phyloP scores from a whole-genome alignment of 148 eudicot species.

The Pharnaceum exiguum region DNA sequence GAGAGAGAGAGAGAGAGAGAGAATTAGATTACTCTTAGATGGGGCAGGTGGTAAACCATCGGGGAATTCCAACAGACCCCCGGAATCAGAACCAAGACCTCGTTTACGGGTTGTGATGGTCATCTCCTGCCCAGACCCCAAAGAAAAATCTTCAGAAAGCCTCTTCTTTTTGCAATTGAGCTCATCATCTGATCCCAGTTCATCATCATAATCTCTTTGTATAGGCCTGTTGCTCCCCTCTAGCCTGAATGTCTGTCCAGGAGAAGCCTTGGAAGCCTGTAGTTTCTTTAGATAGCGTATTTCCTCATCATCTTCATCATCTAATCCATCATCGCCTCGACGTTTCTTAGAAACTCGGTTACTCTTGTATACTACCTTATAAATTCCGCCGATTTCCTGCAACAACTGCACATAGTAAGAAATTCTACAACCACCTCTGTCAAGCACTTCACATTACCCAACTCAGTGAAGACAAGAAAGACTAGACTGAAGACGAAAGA shows the following conservation, averaged over 20 bases:
- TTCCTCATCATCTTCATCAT: conserved; percentile 62
- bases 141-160: conserved; percentile 11
- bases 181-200: conserved; percentile 34
- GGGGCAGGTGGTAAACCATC: conserved; percentile 46
- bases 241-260: conserved; percentile 19
- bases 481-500: neutral
- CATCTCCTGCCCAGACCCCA: conserved; percentile 31
- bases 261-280: conserved; percentile 32
- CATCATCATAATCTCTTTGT: conserved; percentile 31
- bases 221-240: conserved; percentile 20
- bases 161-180: conserved; percentile 26
- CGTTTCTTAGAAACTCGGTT: conserved; percentile 35
- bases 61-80: conserved; percentile 36
- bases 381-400: conserved; percentile 15
- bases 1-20: neutral
- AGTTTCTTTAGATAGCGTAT: conserved; percentile 68
- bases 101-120: conserved; percentile 48
- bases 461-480: neutral
- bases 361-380: conserved; percentile 34
- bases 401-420: neutral
- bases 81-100: conserved; percentile 39
- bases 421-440: neutral
- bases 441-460: neutral
- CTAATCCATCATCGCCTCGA: conserved; percentile 38
- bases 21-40: conserved; percentile 29